Evolutionary conservation across 179 eudicot genomes (phyloP).

Genomic region (Spinacia oleracea): DNA sequence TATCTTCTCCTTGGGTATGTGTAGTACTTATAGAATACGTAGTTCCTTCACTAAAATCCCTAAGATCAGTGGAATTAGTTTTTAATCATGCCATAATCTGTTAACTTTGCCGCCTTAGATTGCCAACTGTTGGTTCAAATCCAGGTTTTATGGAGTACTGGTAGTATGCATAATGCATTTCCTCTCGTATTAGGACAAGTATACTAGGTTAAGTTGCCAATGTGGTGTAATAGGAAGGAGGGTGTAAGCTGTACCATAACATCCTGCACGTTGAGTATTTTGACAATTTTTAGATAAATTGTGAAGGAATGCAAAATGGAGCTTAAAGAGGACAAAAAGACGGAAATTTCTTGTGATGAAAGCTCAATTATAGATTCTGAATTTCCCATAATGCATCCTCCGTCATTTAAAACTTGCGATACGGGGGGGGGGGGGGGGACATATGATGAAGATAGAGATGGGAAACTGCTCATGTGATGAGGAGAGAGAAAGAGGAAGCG

Average conservation of each 20-base stretch:
- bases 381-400: background rate
- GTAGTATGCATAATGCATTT: background rate
- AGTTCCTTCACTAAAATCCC: background rate
- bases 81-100: background rate
- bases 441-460: no score
- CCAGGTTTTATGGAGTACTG: constrained; percentile 5
- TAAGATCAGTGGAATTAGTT: background rate
- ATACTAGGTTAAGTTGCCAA: background rate
- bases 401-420: background rate
- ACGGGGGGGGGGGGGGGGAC: no score
- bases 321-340: no score
- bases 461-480: no score
- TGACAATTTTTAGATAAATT: background rate
- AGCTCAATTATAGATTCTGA: no score
- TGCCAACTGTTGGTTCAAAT: background rate
- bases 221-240: background rate
- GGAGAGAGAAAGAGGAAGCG: background rate
- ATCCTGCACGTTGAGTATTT: background rate
- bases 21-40: background rate
- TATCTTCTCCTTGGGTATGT: background rate
- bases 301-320: background rate
- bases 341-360: background rate
- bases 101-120: background rate
- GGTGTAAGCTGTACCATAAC: background rate
- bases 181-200: background rate